Evolutionary conservation across 331 rosid species (phyloP), one percentile per base, ranked within the genome.

Genomic region (Malus hybrid): DNA sequence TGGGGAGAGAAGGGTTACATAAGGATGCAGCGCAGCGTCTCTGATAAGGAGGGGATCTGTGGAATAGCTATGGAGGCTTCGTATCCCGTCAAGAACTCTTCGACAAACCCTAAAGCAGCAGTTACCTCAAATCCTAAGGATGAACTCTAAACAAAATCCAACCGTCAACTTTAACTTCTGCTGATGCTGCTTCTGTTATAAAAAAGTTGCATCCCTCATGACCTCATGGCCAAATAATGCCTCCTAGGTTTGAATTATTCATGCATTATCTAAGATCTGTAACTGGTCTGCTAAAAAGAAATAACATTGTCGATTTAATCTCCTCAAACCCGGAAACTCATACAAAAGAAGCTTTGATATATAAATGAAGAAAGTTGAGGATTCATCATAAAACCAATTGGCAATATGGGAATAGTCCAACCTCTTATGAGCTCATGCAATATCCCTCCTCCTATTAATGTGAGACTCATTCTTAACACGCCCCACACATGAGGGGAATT

Each of bases 1-100:
- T 94, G 98, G 98, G 97, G 99, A 48, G 99, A 94, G 74, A 75
- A 86, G 31, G 99, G 99, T 20, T 90, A 91, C 86, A 80, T 94
- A 62, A 84, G 95, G 76, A 82, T 94, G 86, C 64, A 86, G 46
- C 81, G 92, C 36, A 86, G 59, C 13, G 42, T 86, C 33, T 56
- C 85, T 27, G 28, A 69, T 3, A 39, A 83, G n/a, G 78, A 80
- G 44, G 97, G 99, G 10, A 50, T 77, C 27, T 94, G 97, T 74
- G 97, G 99, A 74, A 87, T 94, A 34, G 96, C 93, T 13, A 90
- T 91, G 91, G 86, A 72, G 52, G 92, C 97, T 78, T 94, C 96
- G 3, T 94, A 94, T 79, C 99, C 99, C 16, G 74, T 88, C 80
- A 93, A 91, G 83, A 88, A 73, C 31, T 80, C 91, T 28, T 83